phyloP scores from a whole-genome alignment of 2,329 filamentous ascomycete genomes.

The Calcarisporium arbuscula region DNA sequence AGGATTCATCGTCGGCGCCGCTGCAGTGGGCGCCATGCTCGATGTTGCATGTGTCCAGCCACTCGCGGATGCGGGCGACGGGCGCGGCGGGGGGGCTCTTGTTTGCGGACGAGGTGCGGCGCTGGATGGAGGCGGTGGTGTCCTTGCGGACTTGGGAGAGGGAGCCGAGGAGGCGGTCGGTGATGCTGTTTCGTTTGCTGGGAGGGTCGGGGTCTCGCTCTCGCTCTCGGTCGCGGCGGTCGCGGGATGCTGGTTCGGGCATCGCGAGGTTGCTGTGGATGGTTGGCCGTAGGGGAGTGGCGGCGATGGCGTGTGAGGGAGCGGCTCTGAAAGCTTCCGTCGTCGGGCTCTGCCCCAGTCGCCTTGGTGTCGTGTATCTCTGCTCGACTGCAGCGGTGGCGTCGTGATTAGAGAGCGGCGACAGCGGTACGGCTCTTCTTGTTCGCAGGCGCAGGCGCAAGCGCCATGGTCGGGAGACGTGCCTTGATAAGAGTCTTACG shows the following conservation, averaged over 20 bases:
- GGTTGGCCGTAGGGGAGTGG: too few relatives aligned
- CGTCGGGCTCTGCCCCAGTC: too few relatives aligned
- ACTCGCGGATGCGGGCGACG: slow-evolving; percentile 32
- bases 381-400: too few relatives aligned
- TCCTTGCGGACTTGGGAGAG: slow-evolving; percentile 26
- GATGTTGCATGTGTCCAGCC: slow-evolving; percentile 37
- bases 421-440: too few relatives aligned
- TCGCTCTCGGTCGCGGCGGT: slow-evolving; percentile 14
- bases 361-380: too few relatives aligned
- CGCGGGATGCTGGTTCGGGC: slow-evolving; percentile 2
- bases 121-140: slow-evolving; percentile 16
- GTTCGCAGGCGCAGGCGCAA: too few relatives aligned
- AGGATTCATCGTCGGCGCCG: slow-evolving; percentile 16
- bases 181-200: slow-evolving; percentile 34
- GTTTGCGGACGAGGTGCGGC: slow-evolving; percentile 24
- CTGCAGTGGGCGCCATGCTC: slow-evolving; percentile 35
- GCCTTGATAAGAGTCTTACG: too few relatives aligned
- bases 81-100: slow-evolving; percentile 25
- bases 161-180: slow-evolving; percentile 30
- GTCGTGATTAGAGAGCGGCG: too few relatives aligned
- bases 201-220: slow-evolving; percentile 21
- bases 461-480: too few relatives aligned
- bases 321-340: too few relatives aligned
- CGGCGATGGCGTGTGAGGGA: slow-evolving; percentile 4
- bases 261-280: slow-evolving; percentile 1